phyloP scores from a whole-genome alignment of 192 early-diverging fungal genomes.

The Polychytrium aggregatum region DNA sequence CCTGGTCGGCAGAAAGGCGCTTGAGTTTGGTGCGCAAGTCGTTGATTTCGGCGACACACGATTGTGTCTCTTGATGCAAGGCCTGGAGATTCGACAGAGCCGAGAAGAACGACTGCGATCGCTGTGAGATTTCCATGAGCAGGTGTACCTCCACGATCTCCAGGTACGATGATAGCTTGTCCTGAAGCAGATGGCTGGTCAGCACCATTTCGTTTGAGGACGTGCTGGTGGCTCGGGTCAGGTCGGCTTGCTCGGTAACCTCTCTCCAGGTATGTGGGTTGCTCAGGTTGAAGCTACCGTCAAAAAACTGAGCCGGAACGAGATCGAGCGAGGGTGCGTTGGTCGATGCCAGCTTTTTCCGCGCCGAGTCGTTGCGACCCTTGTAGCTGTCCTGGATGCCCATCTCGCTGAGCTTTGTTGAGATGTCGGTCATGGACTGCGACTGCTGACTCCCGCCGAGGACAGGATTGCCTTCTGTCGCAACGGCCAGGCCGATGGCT shows the following conservation, averaged over 20 bases:
- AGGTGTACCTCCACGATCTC: conserved; percentile 92
- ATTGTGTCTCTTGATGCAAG: conserved; percentile 80
- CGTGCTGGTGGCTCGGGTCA: conserved; percentile 27
- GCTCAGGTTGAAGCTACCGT: conserved; percentile 71
- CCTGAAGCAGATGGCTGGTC: conserved; percentile 68
- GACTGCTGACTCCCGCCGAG: conserved; percentile 3
- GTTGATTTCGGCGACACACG: conserved; percentile 82
- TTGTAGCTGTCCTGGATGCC: conserved; percentile 7
- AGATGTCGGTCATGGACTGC: neutral
- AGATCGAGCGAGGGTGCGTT: conserved; percentile 67
- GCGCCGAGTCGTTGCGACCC: conserved; percentile 18
- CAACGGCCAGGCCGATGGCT: conserved; percentile 31
- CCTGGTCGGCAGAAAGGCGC: conserved; percentile 49
- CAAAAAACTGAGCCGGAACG: conserved; percentile 82
- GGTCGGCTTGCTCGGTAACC: conserved; percentile 65
- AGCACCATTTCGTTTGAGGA: conserved; percentile 36
- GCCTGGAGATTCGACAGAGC: conserved; percentile 87
- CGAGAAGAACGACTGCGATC: conserved; percentile 93
- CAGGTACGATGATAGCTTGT: conserved; percentile 77
- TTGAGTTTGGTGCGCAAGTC: conserved; percentile 59
- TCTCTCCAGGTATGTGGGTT: conserved; percentile 81
- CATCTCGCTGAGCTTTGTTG: neutral
- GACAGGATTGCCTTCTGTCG: conserved; percentile 41
- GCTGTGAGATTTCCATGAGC: conserved; percentile 83
- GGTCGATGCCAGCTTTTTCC: conserved; percentile 39